phyloP scores from a whole-genome alignment of 768 basidiomycete species.

The Mycena rosella region DNA sequence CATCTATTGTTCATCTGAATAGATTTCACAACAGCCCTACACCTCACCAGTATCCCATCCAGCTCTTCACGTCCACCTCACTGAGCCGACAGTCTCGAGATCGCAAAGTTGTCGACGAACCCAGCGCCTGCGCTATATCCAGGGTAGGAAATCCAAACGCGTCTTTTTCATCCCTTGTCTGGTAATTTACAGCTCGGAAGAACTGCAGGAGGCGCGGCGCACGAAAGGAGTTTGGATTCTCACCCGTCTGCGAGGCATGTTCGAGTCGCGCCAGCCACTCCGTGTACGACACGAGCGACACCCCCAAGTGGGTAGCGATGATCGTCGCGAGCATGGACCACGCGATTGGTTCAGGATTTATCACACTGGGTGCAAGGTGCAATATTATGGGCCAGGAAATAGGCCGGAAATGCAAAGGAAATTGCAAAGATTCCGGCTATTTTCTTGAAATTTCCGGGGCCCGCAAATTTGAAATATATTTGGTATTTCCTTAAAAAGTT shows the following conservation, averaged over 20 bases:
- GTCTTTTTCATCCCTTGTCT: background rate
- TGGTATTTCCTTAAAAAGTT: too few relatives aligned
- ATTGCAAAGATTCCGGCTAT: too few relatives aligned
- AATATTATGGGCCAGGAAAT: too few relatives aligned
- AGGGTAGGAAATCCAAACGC: constrained; percentile 25
- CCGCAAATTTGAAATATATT: too few relatives aligned
- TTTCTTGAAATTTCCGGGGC: too few relatives aligned
- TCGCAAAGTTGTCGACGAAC: constrained; percentile 5
- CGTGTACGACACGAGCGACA: constrained; percentile 43
- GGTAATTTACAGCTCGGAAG: constrained; percentile 3
- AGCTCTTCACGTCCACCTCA: constrained; percentile 24
- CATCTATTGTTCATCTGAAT: too few relatives aligned
- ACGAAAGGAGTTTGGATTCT: background rate
- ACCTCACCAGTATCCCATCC: constrained; percentile 35
- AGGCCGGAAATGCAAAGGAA: too few relatives aligned
- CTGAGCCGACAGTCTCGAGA: background rate
- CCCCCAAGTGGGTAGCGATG: constrained; percentile 33
- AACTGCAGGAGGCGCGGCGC: constrained; percentile 5
- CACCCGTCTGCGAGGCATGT: background rate
- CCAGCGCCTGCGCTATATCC: constrained; percentile 1
- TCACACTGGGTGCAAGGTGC: too few relatives aligned
- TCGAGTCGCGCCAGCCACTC: constrained; percentile 40
- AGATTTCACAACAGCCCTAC: background rate
- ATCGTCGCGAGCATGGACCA: constrained; percentile 38
- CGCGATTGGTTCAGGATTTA: constrained; percentile 40